Percentiles rank a stretch among this genome's conserved stretches.
Evolutionary conservation across 768 basidiomycete species (phyloP).

Genomic region (Hygrophoropsis aurantiaca): DNA sequence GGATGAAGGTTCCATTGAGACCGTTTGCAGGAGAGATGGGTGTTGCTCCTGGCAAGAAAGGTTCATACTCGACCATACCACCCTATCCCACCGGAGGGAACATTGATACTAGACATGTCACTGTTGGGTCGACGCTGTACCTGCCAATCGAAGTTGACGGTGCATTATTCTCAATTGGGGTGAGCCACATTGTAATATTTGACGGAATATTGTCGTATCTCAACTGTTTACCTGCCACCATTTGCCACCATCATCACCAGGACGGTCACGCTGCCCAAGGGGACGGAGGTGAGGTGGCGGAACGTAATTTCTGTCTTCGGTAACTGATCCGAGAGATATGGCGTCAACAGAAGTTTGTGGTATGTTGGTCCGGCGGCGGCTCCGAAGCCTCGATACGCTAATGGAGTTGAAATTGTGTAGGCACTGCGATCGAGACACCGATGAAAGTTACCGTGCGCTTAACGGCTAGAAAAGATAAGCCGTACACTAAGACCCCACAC

Average conservation of each 20-base stretch:
- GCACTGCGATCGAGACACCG: constrained; percentile 64
- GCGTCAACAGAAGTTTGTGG: constrained; percentile 54
- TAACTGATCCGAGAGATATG: constrained; percentile 1
- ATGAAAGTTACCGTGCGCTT: constrained; percentile 55
- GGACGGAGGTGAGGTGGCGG: constrained; percentile 54
- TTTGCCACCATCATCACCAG: constrained; percentile 30
- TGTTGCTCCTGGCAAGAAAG: constrained; percentile 48
- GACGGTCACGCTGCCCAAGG: constrained; percentile 70
- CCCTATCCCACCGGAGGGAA: constrained; percentile 64
- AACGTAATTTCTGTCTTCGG: neutral
- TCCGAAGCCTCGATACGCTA: too few species aligned
- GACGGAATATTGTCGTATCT: neutral
- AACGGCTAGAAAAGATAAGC: constrained; percentile 54
- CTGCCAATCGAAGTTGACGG: constrained; percentile 61
- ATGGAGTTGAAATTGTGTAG: constrained; percentile 24
- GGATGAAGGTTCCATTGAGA: constrained; percentile 49
- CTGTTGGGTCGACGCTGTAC: constrained; percentile 54
- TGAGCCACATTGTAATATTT: constrained; percentile 24
- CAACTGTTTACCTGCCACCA: neutral
- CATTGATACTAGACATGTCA: constrained; percentile 58
- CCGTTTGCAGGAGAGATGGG: constrained; percentile 71
- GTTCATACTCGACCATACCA: constrained; percentile 61
- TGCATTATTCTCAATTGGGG: constrained; percentile 61
- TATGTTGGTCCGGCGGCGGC: constrained; percentile 24
- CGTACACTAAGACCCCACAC: constrained; percentile 60